Base-by-base conservation (phyloP, 2,329 filamentous ascomycete genomes). In the Pezizomycotina sp. region DNA sequence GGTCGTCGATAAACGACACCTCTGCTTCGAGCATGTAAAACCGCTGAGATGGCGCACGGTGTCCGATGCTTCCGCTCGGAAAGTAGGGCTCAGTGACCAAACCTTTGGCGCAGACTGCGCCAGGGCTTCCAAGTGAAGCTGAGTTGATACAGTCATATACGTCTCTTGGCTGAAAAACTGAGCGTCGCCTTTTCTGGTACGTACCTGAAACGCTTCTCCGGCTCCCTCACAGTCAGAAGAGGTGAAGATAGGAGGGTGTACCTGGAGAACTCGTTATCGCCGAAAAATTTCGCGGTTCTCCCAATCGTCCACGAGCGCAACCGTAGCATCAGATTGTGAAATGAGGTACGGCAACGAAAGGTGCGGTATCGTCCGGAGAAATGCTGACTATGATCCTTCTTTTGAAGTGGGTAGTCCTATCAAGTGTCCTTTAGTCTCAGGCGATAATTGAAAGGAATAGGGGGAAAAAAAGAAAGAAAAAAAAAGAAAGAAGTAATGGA, bases 1-100 rank as follows among this genome's bases (percentile, higher is more conserved):
- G 63, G 46, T 72, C 62, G 29, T 78, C 65, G 26, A 76, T 69
- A 55, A 92, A 92, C 51, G 73, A 76, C 55, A 84, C 63, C 57
- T 98, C 89, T 10, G 76, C 84, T 58, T 98, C 89, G 2, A 98
- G 69, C 89, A 98, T 95, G 60, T 95, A 95, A 53, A 98, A 95
- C 54, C 89, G 61, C 82, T 92, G 43, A 98, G 64, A 58, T 98
- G 89, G 18, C 89, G 74, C 4, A 83, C 75, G 0, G 89, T 95
- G 53, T 95, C 84, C 58, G 83, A 93, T 54, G 74, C 75, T 57
- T 93, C 89, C 3, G 89, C 89, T 23, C 89, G 73, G 54, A 98
- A 98, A 0, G 83, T 91, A 2, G 89, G 89, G 4, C 84, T 89
- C 7, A 98, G 61, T 1, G 84, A 79, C 84, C 89, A 98, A 5